Evolutionary conservation across 1,284 basidiomycete genomes (phyloP), one percentile per base, ranked within the genome.

Genomic region (Microbotryum intermedium): DNA sequence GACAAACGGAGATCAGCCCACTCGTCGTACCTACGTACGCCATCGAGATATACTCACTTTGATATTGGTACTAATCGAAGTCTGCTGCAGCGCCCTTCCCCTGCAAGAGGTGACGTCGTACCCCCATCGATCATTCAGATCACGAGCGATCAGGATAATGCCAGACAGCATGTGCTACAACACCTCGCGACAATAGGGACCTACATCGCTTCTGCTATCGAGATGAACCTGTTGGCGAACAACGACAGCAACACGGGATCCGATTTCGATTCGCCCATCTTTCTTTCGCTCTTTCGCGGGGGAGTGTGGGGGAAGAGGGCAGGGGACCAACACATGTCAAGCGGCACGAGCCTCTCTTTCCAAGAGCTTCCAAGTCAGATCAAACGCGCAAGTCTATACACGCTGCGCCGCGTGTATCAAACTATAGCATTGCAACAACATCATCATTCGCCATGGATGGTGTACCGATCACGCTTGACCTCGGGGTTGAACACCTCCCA

Each of bases 241-340:
- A 94, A 81, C 0, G 89, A 90, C 57, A 94, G 80, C 43, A 92
- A 76, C 68, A 94, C 90, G 1, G 90, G 88, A 73, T 94, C 90
- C 4, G 64, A 54, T n/a, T 53, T 39, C 18, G 42, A 45, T 51
- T 51, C 11, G 29, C 49, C 43, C 34, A 39, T 39, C 11, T 11
- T 39, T 39, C 1, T 39, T 16, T 11, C 34, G 13, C 11, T 11
- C 34, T 39, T 39, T 39, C 34, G 34, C 34, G 34, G 13, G 34
- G 34, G 16, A 18, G 11, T 39, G 34, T 39, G 34, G 34, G 34
- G 16, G 34, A 39, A 4, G 13, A 18, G 34, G 6, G 34, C n/a
- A n/a, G n/a, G n/a, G n/a, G n/a, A n/a, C n/a, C n/a, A n/a, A n/a
- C n/a, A n/a, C n/a, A n/a, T n/a, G n/a, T n/a, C n/a, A n/a, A n/a